A percentile compares a stretch with the other conserved stretches of the same genome.
These are phyloP conservation scores for Pleoardoris graminearum DNA, from an alignment of 2,329 filamentous ascomycete genomes.

Conservation along the genomic window DNA sequence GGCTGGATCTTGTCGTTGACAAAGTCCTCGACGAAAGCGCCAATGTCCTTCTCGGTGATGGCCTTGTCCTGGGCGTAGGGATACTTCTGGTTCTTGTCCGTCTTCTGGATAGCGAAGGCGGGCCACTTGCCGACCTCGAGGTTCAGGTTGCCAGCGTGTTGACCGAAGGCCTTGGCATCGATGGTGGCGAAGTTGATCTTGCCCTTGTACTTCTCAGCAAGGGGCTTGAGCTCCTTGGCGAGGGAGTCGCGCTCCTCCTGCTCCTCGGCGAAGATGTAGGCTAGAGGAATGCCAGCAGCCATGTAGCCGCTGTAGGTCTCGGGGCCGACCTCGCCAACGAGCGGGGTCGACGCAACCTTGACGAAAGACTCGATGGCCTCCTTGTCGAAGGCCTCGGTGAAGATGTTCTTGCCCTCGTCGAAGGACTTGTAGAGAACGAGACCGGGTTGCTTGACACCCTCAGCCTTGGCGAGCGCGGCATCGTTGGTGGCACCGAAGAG, in stretches of 20 bases:
- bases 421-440: constrained; percentile 97
- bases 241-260: constrained; percentile 84
- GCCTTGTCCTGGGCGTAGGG: constrained; percentile 85
- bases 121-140: constrained; percentile 94
- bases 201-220: constrained; percentile 92
- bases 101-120: constrained; percentile 96
- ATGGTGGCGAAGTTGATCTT: constrained; percentile 98
- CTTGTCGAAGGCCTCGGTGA: constrained; percentile 77
- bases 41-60: constrained; percentile 73
- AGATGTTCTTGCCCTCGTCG: constrained; percentile 91
- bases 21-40: constrained; percentile 84
- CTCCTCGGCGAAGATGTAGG: constrained; percentile 96
- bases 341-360: constrained; percentile 80
- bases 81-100: constrained; percentile 94
- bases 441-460: constrained; percentile 83
- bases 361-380: constrained; percentile 82
- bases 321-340: constrained; percentile 94
- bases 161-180: constrained; percentile 90
- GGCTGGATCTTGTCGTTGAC: constrained; percentile 85
- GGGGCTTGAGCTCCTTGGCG: constrained; percentile 74
- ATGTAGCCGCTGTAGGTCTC: constrained; percentile 98
- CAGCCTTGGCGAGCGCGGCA: constrained; percentile 79
- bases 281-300: constrained; percentile 85
- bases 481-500: constrained; percentile 90
- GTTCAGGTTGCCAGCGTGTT: constrained; percentile 96